Percentiles rank a stretch among this genome's conserved stretches.
Conservation (phyloP, 495 filamentous ascomycete species). For the Aspergillus sparsus region DNA sequence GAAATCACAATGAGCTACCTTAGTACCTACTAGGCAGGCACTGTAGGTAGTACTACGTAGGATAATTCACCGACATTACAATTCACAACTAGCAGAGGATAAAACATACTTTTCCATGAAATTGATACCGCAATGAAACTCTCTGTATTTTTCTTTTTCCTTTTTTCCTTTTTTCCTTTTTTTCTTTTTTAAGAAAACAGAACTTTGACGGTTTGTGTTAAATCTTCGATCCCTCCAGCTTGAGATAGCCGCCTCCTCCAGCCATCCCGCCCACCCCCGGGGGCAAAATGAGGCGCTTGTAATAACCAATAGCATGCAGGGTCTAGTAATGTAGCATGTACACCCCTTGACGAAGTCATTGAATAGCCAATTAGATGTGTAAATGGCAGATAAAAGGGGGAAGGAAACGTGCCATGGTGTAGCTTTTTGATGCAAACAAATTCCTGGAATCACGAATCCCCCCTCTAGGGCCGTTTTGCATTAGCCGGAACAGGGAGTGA, state of each 20-base stretch:
- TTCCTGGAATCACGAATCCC: conserved; percentile 4
- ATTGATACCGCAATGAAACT: no score
- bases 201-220: no score
- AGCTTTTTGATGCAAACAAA: neutral
- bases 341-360: neutral
- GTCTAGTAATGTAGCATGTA: neutral
- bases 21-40: no score
- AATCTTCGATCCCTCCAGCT: no score
- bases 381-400: neutral
- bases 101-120: no score
- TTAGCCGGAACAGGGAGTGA: neutral
- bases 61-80: neutral
- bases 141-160: no score
- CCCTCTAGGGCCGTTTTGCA: neutral
- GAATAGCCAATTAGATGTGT: neutral
- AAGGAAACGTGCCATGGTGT: conserved; percentile 1
- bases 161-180: no score
- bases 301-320: neutral
- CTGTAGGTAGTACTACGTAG: neutral
- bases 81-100: neutral
- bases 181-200: no score
- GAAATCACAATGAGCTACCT: no score
- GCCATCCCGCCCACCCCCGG: neutral
- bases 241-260: neutral
- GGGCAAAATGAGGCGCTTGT: neutral